Conservation (phyloP, 257 asterid species). For the Forsythia suspensa region DNA sequence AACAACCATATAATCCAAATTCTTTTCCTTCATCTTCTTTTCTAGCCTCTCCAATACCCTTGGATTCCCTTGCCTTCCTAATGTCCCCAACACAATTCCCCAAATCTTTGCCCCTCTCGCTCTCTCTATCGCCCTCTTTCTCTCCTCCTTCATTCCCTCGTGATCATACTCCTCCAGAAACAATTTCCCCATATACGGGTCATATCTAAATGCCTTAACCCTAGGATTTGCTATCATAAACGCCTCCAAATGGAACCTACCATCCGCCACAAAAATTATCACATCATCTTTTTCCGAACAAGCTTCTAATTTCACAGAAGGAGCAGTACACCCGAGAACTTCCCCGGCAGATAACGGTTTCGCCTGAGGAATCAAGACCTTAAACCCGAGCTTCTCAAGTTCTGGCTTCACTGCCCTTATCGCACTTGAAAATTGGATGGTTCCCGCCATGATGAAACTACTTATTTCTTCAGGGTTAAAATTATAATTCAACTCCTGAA, state of each 20-base stretch:
- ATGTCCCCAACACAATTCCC: slow-evolving; percentile 89
- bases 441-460: slow-evolving; percentile 80
- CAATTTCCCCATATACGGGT: slow-evolving; percentile 82
- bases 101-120: slow-evolving; percentile 67
- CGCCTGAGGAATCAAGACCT: slow-evolving; percentile 77
- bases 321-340: slow-evolving; percentile 96
- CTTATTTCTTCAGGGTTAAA: slow-evolving; percentile 42
- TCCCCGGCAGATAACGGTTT: slow-evolving; percentile 98
- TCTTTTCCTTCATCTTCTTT: slow-evolving; percentile 75
- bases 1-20: slow-evolving; percentile 73
- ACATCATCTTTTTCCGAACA: slow-evolving; percentile 38
- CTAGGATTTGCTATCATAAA: slow-evolving; percentile 96
- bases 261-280: slow-evolving; percentile 86
- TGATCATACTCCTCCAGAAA: slow-evolving; percentile 94
- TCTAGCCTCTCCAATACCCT: slow-evolving; percentile 75
- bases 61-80: slow-evolving; percentile 93
- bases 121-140: slow-evolving; percentile 77
- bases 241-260: slow-evolving; percentile 95
- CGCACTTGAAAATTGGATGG: slow-evolving; percentile 80
- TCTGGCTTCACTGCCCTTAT: slow-evolving; percentile 85
- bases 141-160: slow-evolving; percentile 79
- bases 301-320: slow-evolving; percentile 48
- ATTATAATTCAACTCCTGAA: slow-evolving; percentile 61
- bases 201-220: slow-evolving; percentile 68
- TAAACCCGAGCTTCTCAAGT: slow-evolving; percentile 78